Evolutionary conservation across 495 filamentous ascomycete species (phyloP), one percentile per base, ranked within the genome.

Genomic region (Tuber calosporum): DNA sequence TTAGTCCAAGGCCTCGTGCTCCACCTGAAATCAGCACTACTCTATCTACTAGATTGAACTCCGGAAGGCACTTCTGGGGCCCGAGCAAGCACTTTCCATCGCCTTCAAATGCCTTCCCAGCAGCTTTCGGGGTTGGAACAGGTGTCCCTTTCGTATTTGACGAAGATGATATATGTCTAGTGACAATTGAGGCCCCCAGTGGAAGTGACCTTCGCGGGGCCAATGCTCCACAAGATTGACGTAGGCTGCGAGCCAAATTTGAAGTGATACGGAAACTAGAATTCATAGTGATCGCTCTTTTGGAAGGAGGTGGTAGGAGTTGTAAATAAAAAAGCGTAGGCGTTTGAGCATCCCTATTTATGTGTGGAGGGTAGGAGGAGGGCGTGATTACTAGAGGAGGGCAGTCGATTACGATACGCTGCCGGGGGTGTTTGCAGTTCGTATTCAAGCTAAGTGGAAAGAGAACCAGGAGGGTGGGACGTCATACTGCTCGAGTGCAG

Each of bases 1-100:
- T 84, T 13, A 93, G 81, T 9, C 90, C 90, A 1, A 92, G 82
- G 9, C 89, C 88, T 72, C 86, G 82, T 37, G 85, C 88, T 43
- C 88, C 89, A 30, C 89, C 90, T 0, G 89, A 90, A 30, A 91
- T 86, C 45, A 88, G 82, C 69, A 86, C 88, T 37, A 90, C 87
- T 39, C 87, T 85, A 37, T 84, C 86, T 45, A 84, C 80, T 8
- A 91, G 84, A 68, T 88, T 84, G 71, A 89, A 89, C 70, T 87
- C 82, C 74, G 78, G 76, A 53, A 79, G 74, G 2, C 76, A 58
- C 40, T 68, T 76, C 17, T 69, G 41, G 19, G 74, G 67, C 3
- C 72, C 74, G 7, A 76, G 72, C 22, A 76, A 74, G 3, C 72
- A 72, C 17, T 66, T 74, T 1, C 26, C 40, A 62, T 66, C 62